A percentile compares a stretch with the other conserved stretches of the same genome.
These are phyloP conservation scores for Xylaria palmicola DNA, from an alignment of 495 filamentous ascomycete species.

Conservation along the genomic window DNA sequence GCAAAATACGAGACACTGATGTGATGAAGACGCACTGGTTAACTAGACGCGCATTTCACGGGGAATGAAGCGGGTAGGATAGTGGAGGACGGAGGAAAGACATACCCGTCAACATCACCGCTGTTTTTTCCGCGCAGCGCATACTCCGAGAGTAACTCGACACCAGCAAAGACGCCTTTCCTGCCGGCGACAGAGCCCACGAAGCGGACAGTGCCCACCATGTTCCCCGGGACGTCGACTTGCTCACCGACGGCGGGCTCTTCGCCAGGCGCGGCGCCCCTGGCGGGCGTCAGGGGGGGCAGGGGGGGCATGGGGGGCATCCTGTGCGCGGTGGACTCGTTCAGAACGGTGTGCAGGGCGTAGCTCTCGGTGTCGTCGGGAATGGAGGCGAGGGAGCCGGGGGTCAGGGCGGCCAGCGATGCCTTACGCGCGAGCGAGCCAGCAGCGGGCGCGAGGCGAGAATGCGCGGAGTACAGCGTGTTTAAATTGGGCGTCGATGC, in stretches of 20 bases:
- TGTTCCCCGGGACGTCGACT: conserved; percentile 93
- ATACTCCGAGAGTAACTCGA: conserved; percentile 82
- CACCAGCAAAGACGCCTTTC: conserved; percentile 89
- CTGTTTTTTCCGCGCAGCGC: conserved; percentile 88
- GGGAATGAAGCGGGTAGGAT: neutral
- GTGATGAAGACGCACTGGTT: conserved; percentile 13
- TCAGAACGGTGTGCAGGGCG: conserved; percentile 52
- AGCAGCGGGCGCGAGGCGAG: conserved; percentile 40
- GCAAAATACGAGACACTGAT: conserved; percentile 76
- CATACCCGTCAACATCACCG: conserved; percentile 91
- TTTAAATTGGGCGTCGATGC: conserved; percentile 60
- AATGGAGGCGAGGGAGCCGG: conserved; percentile 56
- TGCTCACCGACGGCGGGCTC: conserved; percentile 75
- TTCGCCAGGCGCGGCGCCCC: conserved; percentile 26
- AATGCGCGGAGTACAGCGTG: conserved; percentile 45
- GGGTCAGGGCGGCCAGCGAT: conserved; percentile 63
- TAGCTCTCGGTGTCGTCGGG: conserved; percentile 62
- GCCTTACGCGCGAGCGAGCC: conserved; percentile 61
- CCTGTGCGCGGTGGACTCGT: conserved; percentile 35
- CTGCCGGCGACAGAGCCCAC: conserved; percentile 85
- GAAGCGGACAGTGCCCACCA: conserved; percentile 88
- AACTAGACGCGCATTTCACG: neutral
- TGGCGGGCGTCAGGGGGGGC: conserved; percentile 37
- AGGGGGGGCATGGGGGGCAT: conserved; percentile 24
- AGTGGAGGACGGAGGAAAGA: conserved; percentile 5